Evolutionary conservation across 345 rosid genomes (phyloP), one percentile per base, ranked within the genome.

Genomic region (Lepidium aucheri): DNA sequence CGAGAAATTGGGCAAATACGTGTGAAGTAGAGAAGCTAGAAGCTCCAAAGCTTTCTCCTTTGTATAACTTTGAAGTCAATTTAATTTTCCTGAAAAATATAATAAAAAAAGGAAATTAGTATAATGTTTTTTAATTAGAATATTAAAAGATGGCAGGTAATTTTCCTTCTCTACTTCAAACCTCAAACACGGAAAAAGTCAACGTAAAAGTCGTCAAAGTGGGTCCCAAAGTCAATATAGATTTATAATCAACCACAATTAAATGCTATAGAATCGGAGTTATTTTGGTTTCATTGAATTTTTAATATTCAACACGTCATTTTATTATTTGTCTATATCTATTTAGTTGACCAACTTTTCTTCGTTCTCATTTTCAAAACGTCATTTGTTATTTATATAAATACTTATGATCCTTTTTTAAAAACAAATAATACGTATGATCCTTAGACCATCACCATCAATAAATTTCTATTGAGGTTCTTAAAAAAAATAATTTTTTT

Each of bases 301-400:
- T 15, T n/a, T 59, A 7, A 26, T 49, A 9, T 8, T 3, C 68
- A 69, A 69, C 68, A 69, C 54, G 67, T 42, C 53, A 69, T 42
- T 68, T 2, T 14, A 26, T 41, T 69, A 41, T 69, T 38, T 26
- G 54, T 12, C 7, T 28, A 28, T 28, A 5, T 11, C 36, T 40
- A 16, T 52, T 45, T 60, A 16, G 74, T 52, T 69, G 74, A 69
- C 74, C 68, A 61, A 69, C 67, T 42, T 69, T 50, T 50, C 44
- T 24, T 32, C 60, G 32, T 32, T 58, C 16, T 58, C 34, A 9
- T 36, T 28, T 58, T 44, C 3, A 0, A 11, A 11, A 57, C 8
- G 40, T 46, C 11, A 24, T n/a, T 50, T 14, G 9, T 7, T 8
- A 22, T 58, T 40, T 40, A 39, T 15, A 15, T 15, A 11, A 17